Percentiles rank a stretch among this genome's conserved stretches.
These are phyloP conservation scores for Penicillium roqueforti DNA, from an alignment of 495 filamentous ascomycete species.

Conservation along the genomic window DNA sequence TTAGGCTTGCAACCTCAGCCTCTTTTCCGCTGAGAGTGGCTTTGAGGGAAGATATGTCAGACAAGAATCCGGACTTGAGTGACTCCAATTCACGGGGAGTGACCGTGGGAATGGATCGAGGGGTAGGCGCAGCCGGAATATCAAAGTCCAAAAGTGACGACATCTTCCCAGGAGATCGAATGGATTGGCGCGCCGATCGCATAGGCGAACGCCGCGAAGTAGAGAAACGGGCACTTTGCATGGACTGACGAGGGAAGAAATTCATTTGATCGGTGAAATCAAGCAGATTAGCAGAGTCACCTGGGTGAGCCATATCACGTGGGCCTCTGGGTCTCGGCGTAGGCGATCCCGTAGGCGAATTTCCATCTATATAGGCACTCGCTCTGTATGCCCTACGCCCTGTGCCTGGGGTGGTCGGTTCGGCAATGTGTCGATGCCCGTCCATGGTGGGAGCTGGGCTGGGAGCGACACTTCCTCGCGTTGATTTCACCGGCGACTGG, in stretches of 20 bases:
- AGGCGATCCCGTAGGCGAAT: conserved; percentile 48
- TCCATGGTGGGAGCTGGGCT: conserved; percentile 16
- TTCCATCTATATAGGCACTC: conserved; percentile 30
- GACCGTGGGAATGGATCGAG: conserved; percentile 83
- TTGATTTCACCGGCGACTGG: conserved; percentile 50
- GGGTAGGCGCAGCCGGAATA: conserved; percentile 82
- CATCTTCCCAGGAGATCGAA: conserved; percentile 34
- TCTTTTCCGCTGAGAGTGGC: conserved; percentile 88
- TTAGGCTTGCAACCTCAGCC: conserved; percentile 79
- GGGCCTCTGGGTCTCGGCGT: conserved; percentile 59
- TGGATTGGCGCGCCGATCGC: conserved; percentile 30
- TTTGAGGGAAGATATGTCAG: conserved; percentile 84
- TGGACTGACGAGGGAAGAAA: conserved; percentile 42
- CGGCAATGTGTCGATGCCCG: conserved; percentile 17
- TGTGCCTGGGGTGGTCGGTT: conserved; percentile 37
- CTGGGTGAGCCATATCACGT: conserved; percentile 44
- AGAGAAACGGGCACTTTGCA: conserved; percentile 40
- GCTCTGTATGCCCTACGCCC: conserved; percentile 28
- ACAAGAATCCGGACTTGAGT: conserved; percentile 81
- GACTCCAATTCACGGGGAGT: conserved; percentile 89
- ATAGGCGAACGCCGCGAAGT: conserved; percentile 43
- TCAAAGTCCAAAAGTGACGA: conserved; percentile 81
- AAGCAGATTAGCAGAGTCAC: conserved; percentile 55
- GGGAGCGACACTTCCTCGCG: conserved; percentile 29
- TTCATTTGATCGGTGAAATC: conserved; percentile 84